Evolutionary conservation across 1,139 yeast species (phyloP), one percentile per base, ranked within the genome.

Genomic region (Candida pseudoviswanathii): DNA sequence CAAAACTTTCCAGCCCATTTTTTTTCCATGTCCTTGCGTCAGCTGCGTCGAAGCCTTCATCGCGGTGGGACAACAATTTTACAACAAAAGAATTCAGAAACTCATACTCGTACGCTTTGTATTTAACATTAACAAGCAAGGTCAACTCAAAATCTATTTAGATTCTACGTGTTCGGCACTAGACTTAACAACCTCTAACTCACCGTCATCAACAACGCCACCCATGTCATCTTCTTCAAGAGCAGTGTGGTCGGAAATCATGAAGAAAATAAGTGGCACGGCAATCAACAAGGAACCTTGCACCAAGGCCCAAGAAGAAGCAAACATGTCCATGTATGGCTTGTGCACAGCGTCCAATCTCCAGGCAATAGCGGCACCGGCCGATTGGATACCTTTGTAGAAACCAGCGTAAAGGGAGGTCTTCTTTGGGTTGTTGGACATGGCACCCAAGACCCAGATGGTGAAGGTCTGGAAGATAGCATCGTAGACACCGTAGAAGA

Each of bases 311-410:
- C 87, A 82, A 21, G 80, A 73, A 26, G 81, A 70, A 9, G 71
- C 82, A 58, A 81, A 82, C 67, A 81, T 63, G 48, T 64, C 60
- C 60, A 72, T 69, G 64, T 71, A 82, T 21, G 81, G 66, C 16
- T 57, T 59, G 3, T 62, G 64, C 46, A 68, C 56, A 34, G 82
- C 77, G 60, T 83, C 86, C 53, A 83, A 66, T 58, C 84, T 67
- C 86, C 87, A 83, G 8, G 77, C 80, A 51, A 83, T 70, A 24
- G 85, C 86, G 22, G 84, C 82, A 60, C 84, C 86, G 10, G 85
- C 86, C 29, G 84, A 77, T 66, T 83, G 88, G 47, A 82, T 65
- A 52, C 85, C 82, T 68, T 83, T 83, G 69, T 81, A 83, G 64
- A 80, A 80, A 43, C 86, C 86, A 42, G 82, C 84, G 57, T 81